Evolutionary conservation across 2,329 filamentous ascomycete genomes (phyloP), one percentile per base, ranked within the genome.

Genomic region (Diaporthe ampelina): DNA sequence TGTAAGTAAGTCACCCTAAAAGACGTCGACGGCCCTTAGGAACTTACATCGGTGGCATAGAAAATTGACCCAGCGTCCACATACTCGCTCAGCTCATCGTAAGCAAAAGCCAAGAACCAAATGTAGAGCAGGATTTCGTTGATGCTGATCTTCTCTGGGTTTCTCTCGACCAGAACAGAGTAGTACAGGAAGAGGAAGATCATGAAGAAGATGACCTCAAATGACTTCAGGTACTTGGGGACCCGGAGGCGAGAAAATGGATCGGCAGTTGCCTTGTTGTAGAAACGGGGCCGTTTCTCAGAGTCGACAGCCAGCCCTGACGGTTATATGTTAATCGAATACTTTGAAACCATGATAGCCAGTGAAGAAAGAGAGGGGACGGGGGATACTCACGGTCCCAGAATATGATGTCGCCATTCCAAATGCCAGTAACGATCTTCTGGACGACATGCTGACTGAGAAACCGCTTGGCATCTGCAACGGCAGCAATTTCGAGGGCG

Each of bases 51-150:
- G 11, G 93, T 91, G 7, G 93, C 90, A 80, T 97, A 97, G 79
- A 97, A 97, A 50, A 95, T 90, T 43, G 94, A 92, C 0, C 95
- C 95, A 0, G 95, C 95, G 84, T 98, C 95, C 70, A 91, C 89
- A 85, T 94, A 95, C 79, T 97, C 94, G 78, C 93, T 94, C 73
- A 97, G 86, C 83, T 95, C 95, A 78, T 98, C 95, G 80, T 97
- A 97, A 52, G 94, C 91, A 84, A 97, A 98, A 10, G 94, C 93
- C 6, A 92, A 91, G 78, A 98, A 93, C 94, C 95, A 98, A 68
- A 97, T 83, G 81, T 96, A 97, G 56, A 98, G 88, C 21, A 94
- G 80, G 2, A 93, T 84, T 81, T 98, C 95, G 24, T 92, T 85
- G 0, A 86, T 80, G 0, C 93, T 94, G 70, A 98, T 90, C 37